phyloP scores from a whole-genome alignment of 2,329 filamentous ascomycete species.

The Aspergillus floridensis region DNA sequence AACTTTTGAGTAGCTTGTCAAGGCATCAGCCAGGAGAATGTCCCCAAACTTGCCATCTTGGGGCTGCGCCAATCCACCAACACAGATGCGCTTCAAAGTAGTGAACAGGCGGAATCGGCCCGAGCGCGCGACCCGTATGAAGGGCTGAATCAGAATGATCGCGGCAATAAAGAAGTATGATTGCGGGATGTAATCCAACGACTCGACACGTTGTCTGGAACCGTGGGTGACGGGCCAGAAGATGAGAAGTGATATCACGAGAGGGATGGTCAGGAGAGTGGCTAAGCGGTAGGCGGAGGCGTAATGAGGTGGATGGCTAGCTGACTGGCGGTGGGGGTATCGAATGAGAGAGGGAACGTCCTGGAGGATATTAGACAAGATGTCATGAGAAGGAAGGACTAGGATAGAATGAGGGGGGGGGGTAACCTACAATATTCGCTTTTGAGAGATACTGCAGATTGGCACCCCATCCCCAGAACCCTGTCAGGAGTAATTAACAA shows the following conservation, averaged over 20 bases:
- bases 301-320: constrained; percentile 71
- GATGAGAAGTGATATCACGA: constrained; percentile 67
- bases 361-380: constrained; percentile 35
- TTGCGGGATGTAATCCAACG: constrained; percentile 83
- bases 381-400: not conserved
- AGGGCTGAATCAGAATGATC: constrained; percentile 68
- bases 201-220: constrained; percentile 65
- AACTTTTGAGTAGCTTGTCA: constrained; percentile 93
- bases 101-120: constrained; percentile 74
- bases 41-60: constrained; percentile 94
- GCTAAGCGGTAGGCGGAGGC: constrained; percentile 83
- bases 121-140: constrained; percentile 64
- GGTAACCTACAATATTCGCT: constrained; percentile 65
- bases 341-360: constrained; percentile 83
- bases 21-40: constrained; percentile 84
- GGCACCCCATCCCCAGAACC: constrained; percentile 90
- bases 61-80: constrained; percentile 82
- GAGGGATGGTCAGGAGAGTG: constrained; percentile 68
- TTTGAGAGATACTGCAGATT: constrained; percentile 84
- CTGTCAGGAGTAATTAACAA: constrained; percentile 46
- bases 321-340: constrained; percentile 72
- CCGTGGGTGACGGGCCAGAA: constrained; percentile 83
- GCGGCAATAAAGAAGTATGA: constrained; percentile 73
- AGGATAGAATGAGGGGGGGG: constrained; percentile 7
- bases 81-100: constrained; percentile 71